Evolutionary conservation across 2,329 filamentous ascomycete genomes (phyloP), one percentile per base, ranked within the genome.

Genomic region (Exophiala lecanii-corni): DNA sequence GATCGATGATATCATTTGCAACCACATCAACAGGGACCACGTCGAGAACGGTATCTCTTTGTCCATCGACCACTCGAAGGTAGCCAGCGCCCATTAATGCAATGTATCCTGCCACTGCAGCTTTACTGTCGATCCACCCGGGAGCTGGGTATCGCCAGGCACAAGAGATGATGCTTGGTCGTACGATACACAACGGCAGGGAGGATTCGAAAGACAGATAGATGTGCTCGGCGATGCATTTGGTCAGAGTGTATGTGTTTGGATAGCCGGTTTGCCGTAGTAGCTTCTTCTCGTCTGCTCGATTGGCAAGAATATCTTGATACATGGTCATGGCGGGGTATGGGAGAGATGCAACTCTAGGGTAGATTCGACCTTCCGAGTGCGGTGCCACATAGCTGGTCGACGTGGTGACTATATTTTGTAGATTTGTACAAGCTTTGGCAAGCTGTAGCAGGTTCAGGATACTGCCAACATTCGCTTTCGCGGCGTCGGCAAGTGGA

Each of bases 221-320:
- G 20, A 44, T 20, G 19, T 44, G 35, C 18, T 44, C 41, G 16
- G 41, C 41, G 12, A 44, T 6, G 18, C 41, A 44, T 26, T 44
- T 44, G n/a, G 41, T 44, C 9, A 44, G 35, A 13, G 41, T 44
- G 35, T 44, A 44, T 9, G 41, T 44, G 25, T 44, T 44, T 13
- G 41, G 41, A 18, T 44, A 18, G 4, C 26, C 3, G 7, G 25
- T 37, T 20, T 36, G 9, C 15, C 18, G 6, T 9, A 39, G 16
- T 9, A 44, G 23, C 2, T 9, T 13, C 12, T 19, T 32, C 20
- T 39, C 41, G 20, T 44, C 35, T 16, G 36, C 26, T 16, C 16
- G 3, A 15, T 26, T 26, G 21, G n/a, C 25, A 7, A 23, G 17
- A 9, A 44, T 44, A 9, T 32, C 15, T 15, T 6, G 4, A 20